These are phyloP conservation scores for Parastagonospora avenae DNA, from an alignment of 2,329 filamentous ascomycete genomes.

Conservation along the genomic window DNA sequence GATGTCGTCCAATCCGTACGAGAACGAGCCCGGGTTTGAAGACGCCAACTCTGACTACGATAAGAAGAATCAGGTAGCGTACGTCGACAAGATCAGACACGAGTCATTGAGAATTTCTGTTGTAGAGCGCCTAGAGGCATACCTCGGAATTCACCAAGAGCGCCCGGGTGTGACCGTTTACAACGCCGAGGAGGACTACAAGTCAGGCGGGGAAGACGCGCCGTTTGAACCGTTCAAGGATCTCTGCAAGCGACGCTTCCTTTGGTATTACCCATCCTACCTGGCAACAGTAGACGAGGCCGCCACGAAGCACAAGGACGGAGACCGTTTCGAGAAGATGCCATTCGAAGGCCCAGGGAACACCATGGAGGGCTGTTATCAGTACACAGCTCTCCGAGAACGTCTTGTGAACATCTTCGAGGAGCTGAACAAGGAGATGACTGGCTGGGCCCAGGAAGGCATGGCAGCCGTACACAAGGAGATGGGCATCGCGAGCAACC, in stretches of 20 bases:
- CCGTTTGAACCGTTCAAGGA: conserved; percentile 88
- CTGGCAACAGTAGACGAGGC: conserved; percentile 71
- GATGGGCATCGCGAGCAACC: conserved; percentile 76
- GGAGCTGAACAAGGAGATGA: conserved; percentile 73
- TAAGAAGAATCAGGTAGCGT: conserved; percentile 74
- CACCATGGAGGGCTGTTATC: conserved; percentile 83
- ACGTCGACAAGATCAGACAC: conserved; percentile 88
- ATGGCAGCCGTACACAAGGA: conserved; percentile 66
- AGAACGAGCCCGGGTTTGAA: conserved; percentile 95
- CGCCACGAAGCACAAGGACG: conserved; percentile 64
- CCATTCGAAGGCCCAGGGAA: conserved; percentile 83
- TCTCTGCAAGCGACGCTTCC: conserved; percentile 84
- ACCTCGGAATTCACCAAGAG: conserved; percentile 65
- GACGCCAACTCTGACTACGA: conserved; percentile 70
- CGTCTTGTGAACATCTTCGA: conserved; percentile 72
- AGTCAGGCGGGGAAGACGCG: conserved; percentile 56
- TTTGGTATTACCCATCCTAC: conserved; percentile 96
- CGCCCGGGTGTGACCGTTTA: conserved; percentile 49
- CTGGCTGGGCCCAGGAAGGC: conserved; percentile 74
- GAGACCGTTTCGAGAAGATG: conserved; percentile 74
- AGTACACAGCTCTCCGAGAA: conserved; percentile 74
- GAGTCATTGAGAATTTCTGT: conserved; percentile 87
- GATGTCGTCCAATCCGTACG: conserved; percentile 91
- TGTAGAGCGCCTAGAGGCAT: conserved; percentile 81
- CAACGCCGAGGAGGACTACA: conserved; percentile 58